Percentiles rank a stretch among this genome's conserved stretches.
Conservation (phyloP, 805 yeast genomes). For the Ogataea degrootiae region DNA sequence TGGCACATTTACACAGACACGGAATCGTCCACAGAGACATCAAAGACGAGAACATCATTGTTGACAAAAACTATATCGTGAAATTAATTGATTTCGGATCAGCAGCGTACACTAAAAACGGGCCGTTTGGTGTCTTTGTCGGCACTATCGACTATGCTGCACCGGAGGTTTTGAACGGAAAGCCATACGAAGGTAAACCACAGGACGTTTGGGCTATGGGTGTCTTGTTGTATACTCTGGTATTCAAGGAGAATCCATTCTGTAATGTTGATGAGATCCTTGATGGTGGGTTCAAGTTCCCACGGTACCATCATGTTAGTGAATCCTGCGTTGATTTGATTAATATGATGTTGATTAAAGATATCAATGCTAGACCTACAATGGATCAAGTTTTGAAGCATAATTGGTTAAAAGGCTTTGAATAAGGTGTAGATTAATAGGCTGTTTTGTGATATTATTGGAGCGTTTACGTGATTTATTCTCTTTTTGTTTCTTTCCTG, state of each 20-base stretch:
- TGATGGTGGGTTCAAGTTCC: slow-evolving; percentile 80
- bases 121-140: slow-evolving; percentile 95
- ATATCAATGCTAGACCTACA: slow-evolving; percentile 62
- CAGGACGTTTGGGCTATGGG: slow-evolving; percentile 99
- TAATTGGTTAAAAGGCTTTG: slow-evolving; percentile 51
- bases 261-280: slow-evolving; percentile 92
- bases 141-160: slow-evolving; percentile 98
- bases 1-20: slow-evolving; percentile 73
- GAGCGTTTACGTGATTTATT: background rate
- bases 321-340: slow-evolving; percentile 60
- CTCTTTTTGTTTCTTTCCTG: background rate
- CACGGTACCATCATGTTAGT: slow-evolving; percentile 48
- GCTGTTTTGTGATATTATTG: background rate
- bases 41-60: slow-evolving; percentile 90
- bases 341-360: slow-evolving; percentile 60
- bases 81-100: slow-evolving; percentile 94
- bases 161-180: slow-evolving; percentile 89
- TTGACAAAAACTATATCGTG: slow-evolving; percentile 74
- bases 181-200: slow-evolving; percentile 84
- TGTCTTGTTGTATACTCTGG: slow-evolving; percentile 78
- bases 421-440: slow-evolving; percentile 2
- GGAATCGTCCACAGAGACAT: slow-evolving; percentile 94
- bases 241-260: slow-evolving; percentile 93
- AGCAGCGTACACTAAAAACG: slow-evolving; percentile 84
- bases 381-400: slow-evolving; percentile 67